Percentiles rank a stretch among this genome's conserved stretches.
Evolutionary conservation across 192 early-diverging fungal species (phyloP).

Genomic region (Oehlia diaphana): DNA sequence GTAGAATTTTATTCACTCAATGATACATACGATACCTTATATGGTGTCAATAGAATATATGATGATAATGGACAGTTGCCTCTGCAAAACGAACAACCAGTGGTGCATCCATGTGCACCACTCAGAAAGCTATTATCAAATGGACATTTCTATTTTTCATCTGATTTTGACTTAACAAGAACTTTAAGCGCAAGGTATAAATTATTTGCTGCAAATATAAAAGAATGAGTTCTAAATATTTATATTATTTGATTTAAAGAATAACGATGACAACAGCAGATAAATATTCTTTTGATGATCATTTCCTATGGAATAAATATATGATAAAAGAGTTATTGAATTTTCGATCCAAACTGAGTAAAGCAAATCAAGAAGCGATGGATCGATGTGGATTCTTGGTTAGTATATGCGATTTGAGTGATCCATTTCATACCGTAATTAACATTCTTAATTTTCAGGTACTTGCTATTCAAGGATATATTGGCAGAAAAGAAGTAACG

Average conservation of each 20-base stretch:
- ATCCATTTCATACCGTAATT: background rate
- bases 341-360: constrained; percentile 76
- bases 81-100: constrained; percentile 45
- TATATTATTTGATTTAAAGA: constrained; percentile 35
- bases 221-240: background rate
- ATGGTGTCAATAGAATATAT: constrained; percentile 37
- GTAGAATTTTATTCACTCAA: constrained; percentile 81
- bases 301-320: constrained; percentile 92
- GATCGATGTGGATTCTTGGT: constrained; percentile 77
- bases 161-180: constrained; percentile 85
- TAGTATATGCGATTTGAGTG: background rate
- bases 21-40: constrained; percentile 64
- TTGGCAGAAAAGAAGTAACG: constrained; percentile 52
- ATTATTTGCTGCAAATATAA: constrained; percentile 17
- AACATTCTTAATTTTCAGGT: constrained; percentile 38
- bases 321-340: constrained; percentile 78
- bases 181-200: constrained; percentile 66
- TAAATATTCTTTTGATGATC: constrained; percentile 60
- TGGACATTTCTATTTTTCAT: constrained; percentile 93
- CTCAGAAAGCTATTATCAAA: constrained; percentile 78
- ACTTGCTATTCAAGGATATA: constrained; percentile 75
- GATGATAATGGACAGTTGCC: constrained; percentile 38
- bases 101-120: constrained; percentile 70
- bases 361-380: constrained; percentile 61
- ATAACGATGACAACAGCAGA: constrained; percentile 51